These are phyloP conservation scores for Cladorrhinum sp. DNA, from an alignment of 2,329 filamentous ascomycete genomes.

Conservation along the genomic window DNA sequence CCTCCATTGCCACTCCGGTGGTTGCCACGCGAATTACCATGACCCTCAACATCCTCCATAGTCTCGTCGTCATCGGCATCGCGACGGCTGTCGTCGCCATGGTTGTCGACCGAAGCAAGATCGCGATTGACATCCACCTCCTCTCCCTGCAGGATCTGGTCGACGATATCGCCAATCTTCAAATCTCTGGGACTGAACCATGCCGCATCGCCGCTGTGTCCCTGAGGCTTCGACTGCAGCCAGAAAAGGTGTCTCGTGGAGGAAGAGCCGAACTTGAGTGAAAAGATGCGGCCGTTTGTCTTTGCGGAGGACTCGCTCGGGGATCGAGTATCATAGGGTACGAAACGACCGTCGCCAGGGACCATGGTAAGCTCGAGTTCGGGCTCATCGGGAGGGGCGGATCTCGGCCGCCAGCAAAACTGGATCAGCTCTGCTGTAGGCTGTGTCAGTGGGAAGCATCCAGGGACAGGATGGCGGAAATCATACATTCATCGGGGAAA, in stretches of 20 bases:
- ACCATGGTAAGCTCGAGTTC: conserved; percentile 93
- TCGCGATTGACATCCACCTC: conserved; percentile 77
- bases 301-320: conserved; percentile 57
- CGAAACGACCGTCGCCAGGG: conserved; percentile 81
- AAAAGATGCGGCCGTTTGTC: conserved; percentile 86
- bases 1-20: conserved; percentile 67
- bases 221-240: conserved; percentile 88
- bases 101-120: conserved; percentile 60
- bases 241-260: conserved; percentile 92
- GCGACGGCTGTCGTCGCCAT: conserved; percentile 49
- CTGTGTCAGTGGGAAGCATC: background rate
- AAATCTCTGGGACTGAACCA: conserved; percentile 83
- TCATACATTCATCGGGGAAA: conserved; percentile 77
- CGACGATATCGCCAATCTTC: conserved; percentile 84
- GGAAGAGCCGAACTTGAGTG: conserved; percentile 89
- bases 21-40: conserved; percentile 57
- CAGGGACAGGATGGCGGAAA: background rate
- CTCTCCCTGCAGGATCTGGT: conserved; percentile 80
- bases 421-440: conserved; percentile 70
- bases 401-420: conserved; percentile 93
- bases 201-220: conserved; percentile 62
- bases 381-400: conserved; percentile 65
- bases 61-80: conserved; percentile 63
- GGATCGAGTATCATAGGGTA: conserved; percentile 70
- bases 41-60: conserved; percentile 73